A percentile compares a stretch with the other conserved stretches of the same genome.
Evolutionary conservation across 2,329 filamentous ascomycete genomes (phyloP).

Genomic region (Aspergillus fumigatus): DNA sequence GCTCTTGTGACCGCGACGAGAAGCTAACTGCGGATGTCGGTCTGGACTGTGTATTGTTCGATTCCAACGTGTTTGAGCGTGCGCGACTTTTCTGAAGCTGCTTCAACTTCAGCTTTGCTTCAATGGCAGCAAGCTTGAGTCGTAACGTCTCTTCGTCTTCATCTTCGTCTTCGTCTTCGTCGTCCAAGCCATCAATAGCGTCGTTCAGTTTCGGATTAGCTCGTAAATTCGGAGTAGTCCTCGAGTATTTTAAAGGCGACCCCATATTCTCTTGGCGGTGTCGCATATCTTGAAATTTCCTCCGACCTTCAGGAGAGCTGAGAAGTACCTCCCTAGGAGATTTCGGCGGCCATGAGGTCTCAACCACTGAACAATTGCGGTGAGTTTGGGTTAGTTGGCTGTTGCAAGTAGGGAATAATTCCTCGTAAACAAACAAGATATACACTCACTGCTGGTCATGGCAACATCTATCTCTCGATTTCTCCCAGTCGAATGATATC

Average conservation of each 20-base stretch:
- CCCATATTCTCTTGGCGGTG: slow-evolving; percentile 64
- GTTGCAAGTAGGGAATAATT: slow-evolving; percentile 1
- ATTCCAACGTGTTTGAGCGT: slow-evolving; percentile 19
- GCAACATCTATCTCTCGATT: not conserved
- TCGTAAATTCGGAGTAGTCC: slow-evolving; percentile 39
- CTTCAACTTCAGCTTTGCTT: slow-evolving; percentile 82
- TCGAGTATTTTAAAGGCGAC: slow-evolving; percentile 56
- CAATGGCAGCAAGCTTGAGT: slow-evolving; percentile 80
- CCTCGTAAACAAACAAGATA: not conserved
- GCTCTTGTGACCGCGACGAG: slow-evolving; percentile 17
- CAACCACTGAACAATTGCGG: slow-evolving; percentile 30
- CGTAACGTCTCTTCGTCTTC: slow-evolving; percentile 87
- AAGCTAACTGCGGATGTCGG: slow-evolving; percentile 23
- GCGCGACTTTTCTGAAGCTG: slow-evolving; percentile 63
- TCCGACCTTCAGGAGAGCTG: slow-evolving; percentile 72
- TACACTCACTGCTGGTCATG: slow-evolving; percentile 22
- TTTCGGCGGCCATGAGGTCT: slow-evolving; percentile 57
- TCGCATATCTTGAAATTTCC: slow-evolving; percentile 65
- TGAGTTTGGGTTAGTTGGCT: slow-evolving; percentile 5
- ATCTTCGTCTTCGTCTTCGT: slow-evolving; percentile 70
- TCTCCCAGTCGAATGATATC: not conserved
- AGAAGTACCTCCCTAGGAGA: slow-evolving; percentile 60
- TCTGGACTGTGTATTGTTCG: slow-evolving; percentile 14
- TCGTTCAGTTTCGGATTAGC: slow-evolving; percentile 29
- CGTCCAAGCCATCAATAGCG: slow-evolving; percentile 47